These are phyloP conservation scores for Lasiodiplodia gonubiensis DNA, from an alignment of 2,329 filamentous ascomycete genomes.

Conservation along the genomic window DNA sequence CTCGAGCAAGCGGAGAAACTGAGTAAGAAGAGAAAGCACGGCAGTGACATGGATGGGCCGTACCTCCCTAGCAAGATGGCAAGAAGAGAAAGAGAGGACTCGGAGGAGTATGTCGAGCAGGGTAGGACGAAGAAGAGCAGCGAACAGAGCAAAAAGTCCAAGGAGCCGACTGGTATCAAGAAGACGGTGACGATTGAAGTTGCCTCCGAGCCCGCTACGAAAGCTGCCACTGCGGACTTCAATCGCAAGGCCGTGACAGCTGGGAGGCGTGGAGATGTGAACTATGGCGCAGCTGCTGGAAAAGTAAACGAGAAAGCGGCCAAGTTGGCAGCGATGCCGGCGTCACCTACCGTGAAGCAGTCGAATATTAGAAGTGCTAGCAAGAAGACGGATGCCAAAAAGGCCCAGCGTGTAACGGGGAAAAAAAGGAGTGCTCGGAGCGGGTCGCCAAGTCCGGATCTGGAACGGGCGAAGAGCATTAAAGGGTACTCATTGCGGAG, in stretches of 20 bases:
- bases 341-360: not conserved
- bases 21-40: not conserved
- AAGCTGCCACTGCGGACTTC: not conserved
- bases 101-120: not conserved
- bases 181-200: slow-evolving; percentile 10
- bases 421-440: not conserved
- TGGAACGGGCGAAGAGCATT: not conserved
- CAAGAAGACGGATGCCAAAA: not conserved
- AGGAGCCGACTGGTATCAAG: not conserved
- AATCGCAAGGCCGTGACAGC: too few species aligned
- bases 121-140: not conserved
- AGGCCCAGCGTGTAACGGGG: not conserved
- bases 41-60: not conserved
- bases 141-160: not conserved
- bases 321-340: not conserved
- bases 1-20: not conserved
- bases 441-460: slow-evolving; percentile 7
- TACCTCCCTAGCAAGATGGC: not conserved
- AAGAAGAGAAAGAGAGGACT: not conserved
- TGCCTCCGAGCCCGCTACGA: not conserved
- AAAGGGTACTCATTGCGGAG: not conserved
- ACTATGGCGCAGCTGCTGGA: too few species aligned
- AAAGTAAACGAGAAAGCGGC: too few species aligned
- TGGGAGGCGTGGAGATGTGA: too few species aligned
- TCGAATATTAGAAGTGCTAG: not conserved